Base-by-base conservation (phyloP, 2,329 filamentous ascomycete genomes). In the Teratosphaeria epicoccoides region DNA sequence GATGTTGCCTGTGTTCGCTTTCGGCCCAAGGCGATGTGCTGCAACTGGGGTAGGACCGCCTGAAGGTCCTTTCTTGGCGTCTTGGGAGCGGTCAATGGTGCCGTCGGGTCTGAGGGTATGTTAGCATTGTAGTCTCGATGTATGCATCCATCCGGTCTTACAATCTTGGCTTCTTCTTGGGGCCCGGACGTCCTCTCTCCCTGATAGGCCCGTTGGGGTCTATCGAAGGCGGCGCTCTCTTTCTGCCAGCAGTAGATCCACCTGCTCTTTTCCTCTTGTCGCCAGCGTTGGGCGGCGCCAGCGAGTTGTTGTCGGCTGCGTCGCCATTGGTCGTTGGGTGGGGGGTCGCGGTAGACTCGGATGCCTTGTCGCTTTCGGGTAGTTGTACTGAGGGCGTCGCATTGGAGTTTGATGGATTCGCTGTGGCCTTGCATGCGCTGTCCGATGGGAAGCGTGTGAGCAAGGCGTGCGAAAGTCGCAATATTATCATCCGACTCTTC, bases 1-100 rank as follows among this genome's bases (percentile, higher is more conserved):
- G 77, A 98, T 98, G 54, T 91, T 91, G 57, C 93, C 93, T 63
- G 91, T 87, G 68, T 96, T 97, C 49, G 91, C 91, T 71, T 96
- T 97, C 60, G 93, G 93, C 3, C 91, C 91, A 24, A 97, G 84
- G 69, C 95, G 95, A 71, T 91, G 87, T 48, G 77, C 75, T 44
- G 74, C 70, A 5, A 73, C 55, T 22, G 61, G 49, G 45, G 56
- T 58, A 24, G 54, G 72, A 45, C 64, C 46, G 53, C 66, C 61
- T 46, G 75, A 71, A 61, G 76, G 73, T 54, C 69, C 68, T 51
- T 70, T 70, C 54, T 66, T 63, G 54, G 62, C 55, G 24, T 59
- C 52, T 59, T 53, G 56, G 47, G 63, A 65, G 52, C 68, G 64
- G 51, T 78, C 75, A 52, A 70, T 69, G 25, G 68, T 67, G 51